Evolutionary conservation across 2,329 filamentous ascomycete genomes (phyloP).

Genomic region (Myriosclerotinia scirpicola): DNA sequence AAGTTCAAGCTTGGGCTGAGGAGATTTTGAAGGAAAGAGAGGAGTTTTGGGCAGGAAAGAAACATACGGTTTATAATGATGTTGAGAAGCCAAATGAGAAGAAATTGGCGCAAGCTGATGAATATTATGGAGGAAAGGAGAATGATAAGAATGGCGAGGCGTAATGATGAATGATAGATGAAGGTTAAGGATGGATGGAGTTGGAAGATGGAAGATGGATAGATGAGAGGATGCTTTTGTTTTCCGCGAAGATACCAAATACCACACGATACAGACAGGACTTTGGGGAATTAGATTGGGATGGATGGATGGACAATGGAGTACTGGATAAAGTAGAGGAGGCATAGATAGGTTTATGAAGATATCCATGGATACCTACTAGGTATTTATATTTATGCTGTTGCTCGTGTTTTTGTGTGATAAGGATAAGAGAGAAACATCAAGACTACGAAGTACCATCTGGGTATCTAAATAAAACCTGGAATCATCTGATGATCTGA

Average conservation of each 20-base stretch:
- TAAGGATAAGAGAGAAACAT: too few species aligned
- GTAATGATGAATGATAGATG: neutral
- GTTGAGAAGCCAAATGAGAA: slow-evolving; percentile 7
- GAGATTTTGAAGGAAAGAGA: slow-evolving; percentile 75
- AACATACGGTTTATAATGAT: neutral
- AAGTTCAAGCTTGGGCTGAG: slow-evolving; percentile 77
- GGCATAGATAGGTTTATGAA: too few species aligned
- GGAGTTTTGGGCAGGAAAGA: slow-evolving; percentile 63
- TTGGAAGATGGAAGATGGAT: neutral
- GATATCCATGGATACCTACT: neutral
- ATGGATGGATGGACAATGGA: neutral
- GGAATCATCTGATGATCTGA: too few species aligned
- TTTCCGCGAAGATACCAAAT: neutral
- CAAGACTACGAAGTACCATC: too few species aligned
- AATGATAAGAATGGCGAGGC: neutral
- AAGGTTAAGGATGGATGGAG: neutral
- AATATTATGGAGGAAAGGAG: slow-evolving; percentile 28
- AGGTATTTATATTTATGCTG: too few species aligned
- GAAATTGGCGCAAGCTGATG: slow-evolving; percentile 18
- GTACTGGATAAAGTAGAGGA: neutral
- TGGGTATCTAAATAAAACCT: too few species aligned
- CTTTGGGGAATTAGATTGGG: neutral
- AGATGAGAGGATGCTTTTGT: neutral
- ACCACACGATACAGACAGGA: neutral
- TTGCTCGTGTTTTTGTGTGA: too few species aligned